Evolutionary conservation across 192 early-diverging fungal species (phyloP).

Genomic region (Podila epigama): DNA sequence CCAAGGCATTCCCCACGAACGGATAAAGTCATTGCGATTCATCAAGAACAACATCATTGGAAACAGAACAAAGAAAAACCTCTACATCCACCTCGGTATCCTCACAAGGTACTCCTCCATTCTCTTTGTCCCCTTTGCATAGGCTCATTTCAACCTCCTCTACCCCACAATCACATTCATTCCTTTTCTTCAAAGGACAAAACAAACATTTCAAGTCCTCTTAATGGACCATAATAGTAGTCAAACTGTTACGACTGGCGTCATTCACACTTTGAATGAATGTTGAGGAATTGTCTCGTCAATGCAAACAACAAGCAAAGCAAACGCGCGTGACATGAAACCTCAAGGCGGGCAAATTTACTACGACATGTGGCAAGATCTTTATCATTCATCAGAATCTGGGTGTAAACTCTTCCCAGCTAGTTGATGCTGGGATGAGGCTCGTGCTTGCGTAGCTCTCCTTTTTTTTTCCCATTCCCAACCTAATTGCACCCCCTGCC

Average conservation of each 20-base stretch:
- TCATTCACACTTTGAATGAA: no score
- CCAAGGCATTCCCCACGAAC: conserved; percentile 47
- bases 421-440: background rate
- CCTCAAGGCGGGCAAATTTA: no score
- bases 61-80: conserved; percentile 80
- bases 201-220: no score
- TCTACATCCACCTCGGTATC: conserved; percentile 70
- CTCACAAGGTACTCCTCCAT: conserved; percentile 57
- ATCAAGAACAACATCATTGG: conserved; percentile 89
- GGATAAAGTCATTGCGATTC: conserved; percentile 65
- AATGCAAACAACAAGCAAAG: no score
- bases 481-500: background rate
- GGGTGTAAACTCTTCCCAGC: no score
- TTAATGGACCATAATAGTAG: no score
- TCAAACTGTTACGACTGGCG: no score
- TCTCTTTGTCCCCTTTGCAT: background rate
- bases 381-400: no score
- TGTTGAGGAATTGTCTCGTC: no score
- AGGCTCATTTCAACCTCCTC: background rate
- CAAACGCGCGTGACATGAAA: no score
- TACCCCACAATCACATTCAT: background rate
- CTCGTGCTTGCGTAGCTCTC: background rate
- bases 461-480: background rate
- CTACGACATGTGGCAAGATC: no score
- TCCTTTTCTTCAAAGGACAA: no score